These are phyloP conservation scores for Gynandropsis gynandra DNA, from an alignment of 345 rosid species.

Conservation along the genomic window DNA sequence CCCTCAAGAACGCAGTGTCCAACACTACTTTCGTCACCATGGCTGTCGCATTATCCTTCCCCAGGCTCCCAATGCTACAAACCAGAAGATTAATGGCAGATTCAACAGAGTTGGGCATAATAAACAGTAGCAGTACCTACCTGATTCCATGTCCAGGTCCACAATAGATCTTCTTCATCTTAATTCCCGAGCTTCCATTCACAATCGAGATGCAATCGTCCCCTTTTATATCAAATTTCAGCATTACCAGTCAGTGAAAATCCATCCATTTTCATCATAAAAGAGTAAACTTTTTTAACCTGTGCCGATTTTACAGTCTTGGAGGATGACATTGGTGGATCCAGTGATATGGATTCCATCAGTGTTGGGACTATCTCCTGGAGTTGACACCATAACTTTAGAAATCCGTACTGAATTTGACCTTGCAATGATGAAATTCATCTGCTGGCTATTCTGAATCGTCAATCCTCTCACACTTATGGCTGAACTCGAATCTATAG, in stretches of 20 bases:
- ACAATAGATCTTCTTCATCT: slow-evolving; percentile 79
- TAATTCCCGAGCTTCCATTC: slow-evolving; percentile 62
- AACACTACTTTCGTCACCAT: slow-evolving; percentile 80
- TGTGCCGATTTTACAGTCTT: slow-evolving; percentile 94
- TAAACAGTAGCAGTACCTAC: slow-evolving; percentile 32
- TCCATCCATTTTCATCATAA: background rate
- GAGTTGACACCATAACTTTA: slow-evolving; percentile 61
- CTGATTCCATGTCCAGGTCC: slow-evolving; percentile 99
- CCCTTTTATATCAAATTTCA: slow-evolving; percentile 36
- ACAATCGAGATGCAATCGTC: slow-evolving; percentile 95
- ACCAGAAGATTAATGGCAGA: too few relatives aligned
- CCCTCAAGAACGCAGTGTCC: slow-evolving; percentile 79
- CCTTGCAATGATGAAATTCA: slow-evolving; percentile 73
- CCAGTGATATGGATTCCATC: slow-evolving; percentile 88
- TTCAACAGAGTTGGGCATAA: too few relatives aligned
- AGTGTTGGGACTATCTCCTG: slow-evolving; percentile 93
- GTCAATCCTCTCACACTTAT: slow-evolving; percentile 69
- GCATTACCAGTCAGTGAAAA: background rate
- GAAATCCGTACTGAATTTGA: slow-evolving; percentile 56
- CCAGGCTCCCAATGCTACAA: slow-evolving; percentile 92
- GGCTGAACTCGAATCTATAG: slow-evolving; percentile 83
- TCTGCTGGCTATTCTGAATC: slow-evolving; percentile 88
- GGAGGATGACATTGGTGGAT: slow-evolving; percentile 67
- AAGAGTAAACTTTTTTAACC: slow-evolving; percentile 32
- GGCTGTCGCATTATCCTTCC: slow-evolving; percentile 71